Percentiles rank a stretch among this genome's conserved stretches.
phyloP scores from a whole-genome alignment of 768 basidiomycete genomes.

The Cytidiella melzeri region DNA sequence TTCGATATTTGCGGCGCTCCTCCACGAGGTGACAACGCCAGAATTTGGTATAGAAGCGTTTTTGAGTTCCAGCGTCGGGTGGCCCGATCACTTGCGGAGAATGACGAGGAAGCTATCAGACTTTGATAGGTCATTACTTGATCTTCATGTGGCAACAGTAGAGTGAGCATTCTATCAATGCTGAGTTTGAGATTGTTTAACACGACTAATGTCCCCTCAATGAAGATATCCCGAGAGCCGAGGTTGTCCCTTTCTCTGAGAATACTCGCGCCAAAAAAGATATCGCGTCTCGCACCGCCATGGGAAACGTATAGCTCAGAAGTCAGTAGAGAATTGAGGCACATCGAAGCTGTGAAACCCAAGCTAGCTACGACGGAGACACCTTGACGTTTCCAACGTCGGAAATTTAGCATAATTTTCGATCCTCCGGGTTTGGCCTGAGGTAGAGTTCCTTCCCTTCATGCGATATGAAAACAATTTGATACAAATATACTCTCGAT shows the following conservation, averaged over 20 bases:
- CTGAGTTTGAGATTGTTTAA: not conserved
- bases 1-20: too few species aligned
- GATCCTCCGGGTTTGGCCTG: conserved; percentile 4
- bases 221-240: conserved; percentile 14
- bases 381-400: conserved; percentile 1
- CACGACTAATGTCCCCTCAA: not conserved
- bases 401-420: conserved; percentile 8
- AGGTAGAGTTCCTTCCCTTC: conserved; percentile 1
- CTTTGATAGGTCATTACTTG: not conserved
- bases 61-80: not conserved
- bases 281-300: conserved; percentile 9
- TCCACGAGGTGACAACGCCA: not conserved
- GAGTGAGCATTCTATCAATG: not conserved
- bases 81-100: not conserved
- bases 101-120: not conserved
- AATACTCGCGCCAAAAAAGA: conserved; percentile 10
- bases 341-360: not conserved
- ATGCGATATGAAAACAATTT: conserved; percentile 4
- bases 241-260: conserved; percentile 15
- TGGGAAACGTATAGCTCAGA: conserved; percentile 8
- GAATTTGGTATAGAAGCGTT: not conserved
- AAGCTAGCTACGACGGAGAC: not conserved
- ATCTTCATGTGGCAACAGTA: not conserved
- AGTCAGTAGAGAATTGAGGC: conserved; percentile 8
- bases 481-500: not conserved